Percentiles rank a stretch among this genome's conserved stretches.
These are phyloP conservation scores for Saturnispora serradocipensis DNA, from an alignment of 805 yeast species.

Conservation along the genomic window DNA sequence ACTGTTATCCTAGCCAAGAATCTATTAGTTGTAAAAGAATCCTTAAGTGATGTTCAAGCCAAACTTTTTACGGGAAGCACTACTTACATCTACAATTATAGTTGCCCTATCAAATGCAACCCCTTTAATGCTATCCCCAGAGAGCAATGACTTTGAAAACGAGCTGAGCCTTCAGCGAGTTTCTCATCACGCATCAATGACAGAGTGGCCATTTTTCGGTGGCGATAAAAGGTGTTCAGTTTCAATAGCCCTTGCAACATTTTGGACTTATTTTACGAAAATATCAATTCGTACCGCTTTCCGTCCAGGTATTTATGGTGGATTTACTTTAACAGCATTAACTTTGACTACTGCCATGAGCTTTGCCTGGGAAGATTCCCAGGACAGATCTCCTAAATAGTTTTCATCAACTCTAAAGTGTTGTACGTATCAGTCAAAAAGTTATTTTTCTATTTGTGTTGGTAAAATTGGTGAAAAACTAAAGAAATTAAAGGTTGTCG, in stretches of 20 bases:
- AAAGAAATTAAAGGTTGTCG: background rate
- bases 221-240: background rate
- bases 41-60: background rate
- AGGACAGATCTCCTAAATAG: background rate
- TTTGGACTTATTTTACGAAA: background rate
- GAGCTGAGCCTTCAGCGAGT: background rate
- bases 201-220: background rate
- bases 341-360: background rate
- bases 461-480: background rate
- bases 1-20: background rate
- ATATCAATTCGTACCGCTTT: background rate
- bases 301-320: background rate
- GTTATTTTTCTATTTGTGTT: background rate
- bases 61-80: background rate
- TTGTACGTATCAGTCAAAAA: background rate
- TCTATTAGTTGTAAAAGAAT: background rate
- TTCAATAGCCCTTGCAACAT: background rate
- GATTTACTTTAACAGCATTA: background rate
- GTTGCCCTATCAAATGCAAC: background rate
- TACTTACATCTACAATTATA: background rate
- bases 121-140: background rate
- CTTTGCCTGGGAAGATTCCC: background rate
- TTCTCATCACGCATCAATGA: background rate
- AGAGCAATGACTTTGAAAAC: background rate
- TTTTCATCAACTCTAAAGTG: background rate